Conservation (phyloP, 1,139 yeast genomes). For the Pichia sp. region DNA sequence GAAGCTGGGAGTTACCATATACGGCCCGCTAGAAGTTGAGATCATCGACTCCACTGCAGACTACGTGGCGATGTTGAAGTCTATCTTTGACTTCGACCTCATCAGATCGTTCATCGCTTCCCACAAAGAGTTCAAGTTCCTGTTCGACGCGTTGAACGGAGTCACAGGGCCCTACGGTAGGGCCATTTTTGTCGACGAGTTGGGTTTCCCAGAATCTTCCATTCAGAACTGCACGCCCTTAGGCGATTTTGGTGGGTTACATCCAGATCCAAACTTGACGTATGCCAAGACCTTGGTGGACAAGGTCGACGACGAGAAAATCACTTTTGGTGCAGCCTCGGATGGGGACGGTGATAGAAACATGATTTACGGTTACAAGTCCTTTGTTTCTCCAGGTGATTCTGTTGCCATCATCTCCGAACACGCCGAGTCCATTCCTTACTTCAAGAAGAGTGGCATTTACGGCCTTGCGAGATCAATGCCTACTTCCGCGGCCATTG, state of each 20-base stretch:
- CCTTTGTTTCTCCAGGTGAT: conserved; percentile 98
- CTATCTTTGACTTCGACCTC: conserved; percentile 81
- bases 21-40: conserved; percentile 61
- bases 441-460: conserved; percentile 80
- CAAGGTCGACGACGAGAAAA: conserved; percentile 70
- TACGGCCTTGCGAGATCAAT: conserved; percentile 95
- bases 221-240: conserved; percentile 76
- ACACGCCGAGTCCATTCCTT: conserved; percentile 81
- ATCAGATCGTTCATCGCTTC: conserved; percentile 64
- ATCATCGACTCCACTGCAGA: conserved; percentile 78
- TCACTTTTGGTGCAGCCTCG: conserved; percentile 96
- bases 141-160: conserved; percentile 91
- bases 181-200: conserved; percentile 76
- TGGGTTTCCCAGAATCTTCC: conserved; percentile 66
- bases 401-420: conserved; percentile 97
- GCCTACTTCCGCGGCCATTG: conserved; percentile 97
- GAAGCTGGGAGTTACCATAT: conserved; percentile 47
- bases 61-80: conserved; percentile 74
- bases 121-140: conserved; percentile 58
- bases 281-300: conserved; percentile 87
- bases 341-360: conserved; percentile 99
- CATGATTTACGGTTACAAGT: conserved; percentile 94
- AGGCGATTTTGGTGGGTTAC: conserved; percentile 95
- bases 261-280: conserved; percentile 96
- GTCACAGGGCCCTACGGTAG: conserved; percentile 96